These are phyloP conservation scores for Claviceps maximensis DNA, from an alignment of 2,329 filamentous ascomycete species.

Conservation along the genomic window DNA sequence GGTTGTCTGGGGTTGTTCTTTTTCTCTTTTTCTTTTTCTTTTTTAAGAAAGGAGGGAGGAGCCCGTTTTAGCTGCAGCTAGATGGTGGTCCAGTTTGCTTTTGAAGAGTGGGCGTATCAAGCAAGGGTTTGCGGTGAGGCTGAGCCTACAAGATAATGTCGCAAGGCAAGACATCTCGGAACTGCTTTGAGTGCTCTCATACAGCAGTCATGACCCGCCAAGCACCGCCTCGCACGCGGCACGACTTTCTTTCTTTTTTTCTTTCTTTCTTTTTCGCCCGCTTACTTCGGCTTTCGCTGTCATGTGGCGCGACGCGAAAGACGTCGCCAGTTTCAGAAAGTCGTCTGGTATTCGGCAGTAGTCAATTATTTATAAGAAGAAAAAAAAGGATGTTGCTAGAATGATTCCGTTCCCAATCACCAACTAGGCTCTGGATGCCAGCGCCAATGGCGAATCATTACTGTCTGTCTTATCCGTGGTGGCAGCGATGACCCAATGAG, in stretches of 20 bases:
- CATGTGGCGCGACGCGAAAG: not conserved
- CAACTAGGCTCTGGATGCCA: too few relatives aligned
- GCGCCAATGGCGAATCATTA: too few relatives aligned
- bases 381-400: not conserved
- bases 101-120: not conserved
- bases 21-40: not conserved
- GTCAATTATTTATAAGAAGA: not conserved
- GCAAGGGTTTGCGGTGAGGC: not conserved
- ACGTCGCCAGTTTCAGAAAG: not conserved
- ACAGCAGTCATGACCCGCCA: too few relatives aligned
- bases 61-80: not conserved
- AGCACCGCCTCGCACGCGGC: too few relatives aligned
- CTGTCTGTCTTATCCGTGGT: too few relatives aligned
- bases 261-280: not conserved
- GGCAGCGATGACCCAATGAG: too few relatives aligned
- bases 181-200: not conserved
- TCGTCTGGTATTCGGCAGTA: not conserved
- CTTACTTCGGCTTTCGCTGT: not conserved
- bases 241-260: not conserved
- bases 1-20: too few relatives aligned
- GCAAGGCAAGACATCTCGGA: not conserved
- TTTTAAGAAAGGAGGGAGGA: not conserved
- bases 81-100: not conserved
- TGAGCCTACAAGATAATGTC: not conserved
- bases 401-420: not conserved